These are phyloP conservation scores for Melanopsichium pennsylvanicum DNA, from an alignment of 1,284 basidiomycete species.

Conservation along the genomic window DNA sequence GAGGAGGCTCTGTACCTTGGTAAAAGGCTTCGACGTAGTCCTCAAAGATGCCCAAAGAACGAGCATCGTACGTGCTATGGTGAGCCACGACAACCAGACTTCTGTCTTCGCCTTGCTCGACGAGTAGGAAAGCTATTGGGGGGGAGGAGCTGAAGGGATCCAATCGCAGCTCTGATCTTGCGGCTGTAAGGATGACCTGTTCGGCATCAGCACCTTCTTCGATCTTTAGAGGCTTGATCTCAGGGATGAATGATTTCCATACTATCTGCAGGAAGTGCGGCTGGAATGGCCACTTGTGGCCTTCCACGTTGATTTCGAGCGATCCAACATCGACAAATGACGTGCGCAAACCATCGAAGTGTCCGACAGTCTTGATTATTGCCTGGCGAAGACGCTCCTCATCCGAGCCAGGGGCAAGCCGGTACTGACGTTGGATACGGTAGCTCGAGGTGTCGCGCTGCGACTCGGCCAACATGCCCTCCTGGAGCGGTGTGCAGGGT, in stretches of 20 bases:
- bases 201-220: constrained; percentile 7
- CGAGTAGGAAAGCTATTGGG: constrained; percentile 34
- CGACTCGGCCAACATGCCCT: constrained; percentile 62
- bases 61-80: constrained; percentile 59
- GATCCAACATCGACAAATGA: constrained; percentile 48
- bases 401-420: constrained; percentile 42
- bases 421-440: constrained; percentile 57
- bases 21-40: constrained; percentile 42
- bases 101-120: constrained; percentile 16
- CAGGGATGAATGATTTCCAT: constrained; percentile 19
- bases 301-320: constrained; percentile 4
- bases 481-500: constrained; percentile 55
- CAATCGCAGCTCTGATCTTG: constrained; percentile 5
- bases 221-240: constrained; percentile 14
- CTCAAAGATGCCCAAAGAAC: constrained; percentile 48
- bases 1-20: constrained; percentile 7
- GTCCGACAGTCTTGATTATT: constrained; percentile 18
- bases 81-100: constrained; percentile 45
- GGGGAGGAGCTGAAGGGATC: constrained; percentile 21
- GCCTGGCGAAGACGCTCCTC: constrained; percentile 29
- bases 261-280: constrained; percentile 44
- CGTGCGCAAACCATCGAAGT: constrained; percentile 51
- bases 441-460: constrained; percentile 46
- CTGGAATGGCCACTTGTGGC: constrained; percentile 33
- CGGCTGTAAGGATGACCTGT: constrained; percentile 3